Conservation (phyloP, 2,329 filamentous ascomycete species). For the Exophiala lecanii-corni region DNA sequence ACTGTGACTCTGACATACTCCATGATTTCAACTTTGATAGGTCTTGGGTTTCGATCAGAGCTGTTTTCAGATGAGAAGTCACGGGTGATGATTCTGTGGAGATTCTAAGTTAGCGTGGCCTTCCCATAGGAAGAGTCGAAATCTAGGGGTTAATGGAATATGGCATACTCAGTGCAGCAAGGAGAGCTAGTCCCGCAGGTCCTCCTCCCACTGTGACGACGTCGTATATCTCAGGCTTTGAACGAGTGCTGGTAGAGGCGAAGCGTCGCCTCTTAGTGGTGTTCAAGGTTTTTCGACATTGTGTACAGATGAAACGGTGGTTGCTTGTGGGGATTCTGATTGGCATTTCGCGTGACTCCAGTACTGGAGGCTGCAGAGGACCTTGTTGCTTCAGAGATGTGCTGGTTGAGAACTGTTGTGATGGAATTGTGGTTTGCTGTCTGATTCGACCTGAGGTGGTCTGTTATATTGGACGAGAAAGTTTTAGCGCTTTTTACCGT, state of each 20-base stretch:
- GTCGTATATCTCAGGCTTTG: constrained; percentile 72
- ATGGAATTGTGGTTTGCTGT: too few species aligned
- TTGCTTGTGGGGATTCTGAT: neutral
- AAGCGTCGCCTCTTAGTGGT: constrained; percentile 14
- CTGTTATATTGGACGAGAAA: neutral
- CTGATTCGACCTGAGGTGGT: too few species aligned
- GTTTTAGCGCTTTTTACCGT: too few species aligned
- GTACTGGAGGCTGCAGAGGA: too few species aligned
- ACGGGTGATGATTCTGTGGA: constrained; percentile 65
- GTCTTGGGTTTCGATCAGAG: constrained; percentile 86
- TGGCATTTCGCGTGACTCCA: too few species aligned
- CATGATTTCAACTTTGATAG: constrained; percentile 65
- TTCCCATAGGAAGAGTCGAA: too few species aligned
- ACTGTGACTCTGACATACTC: constrained; percentile 62
- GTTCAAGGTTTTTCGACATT: constrained; percentile 12
- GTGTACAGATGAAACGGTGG: constrained; percentile 9
- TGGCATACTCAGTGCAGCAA: constrained; percentile 67
- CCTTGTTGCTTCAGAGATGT: too few species aligned
- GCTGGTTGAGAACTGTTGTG: too few species aligned
- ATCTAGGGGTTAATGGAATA: too few species aligned
- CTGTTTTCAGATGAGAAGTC: constrained; percentile 74
- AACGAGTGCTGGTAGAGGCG: constrained; percentile 3
- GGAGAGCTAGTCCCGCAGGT: constrained; percentile 78
- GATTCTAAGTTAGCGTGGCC: too few species aligned
- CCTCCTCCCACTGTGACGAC: constrained; percentile 88